phyloP scores from a whole-genome alignment of 78 protist genomes.

The Reticulomyxa filosa region DNA sequence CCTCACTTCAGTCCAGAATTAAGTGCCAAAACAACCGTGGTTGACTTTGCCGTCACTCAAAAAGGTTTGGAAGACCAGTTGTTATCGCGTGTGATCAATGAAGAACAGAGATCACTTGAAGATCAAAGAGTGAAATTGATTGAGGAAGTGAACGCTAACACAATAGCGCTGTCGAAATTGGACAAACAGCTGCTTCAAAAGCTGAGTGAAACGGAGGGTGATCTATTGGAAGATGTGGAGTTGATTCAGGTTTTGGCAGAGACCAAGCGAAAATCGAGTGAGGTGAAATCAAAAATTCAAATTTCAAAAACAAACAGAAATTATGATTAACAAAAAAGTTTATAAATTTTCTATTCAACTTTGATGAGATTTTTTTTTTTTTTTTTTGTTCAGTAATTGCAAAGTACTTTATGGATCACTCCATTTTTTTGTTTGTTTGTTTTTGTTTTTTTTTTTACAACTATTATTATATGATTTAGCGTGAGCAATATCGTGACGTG shows the following conservation, averaged over 20 bases:
- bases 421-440: not conserved
- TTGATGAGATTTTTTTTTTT: too few species aligned
- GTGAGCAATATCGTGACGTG: constrained; percentile 16
- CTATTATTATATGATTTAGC: too few species aligned
- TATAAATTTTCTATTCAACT: too few species aligned
- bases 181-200: constrained; percentile 41
- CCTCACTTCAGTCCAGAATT: constrained; percentile 74
- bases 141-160: constrained; percentile 43
- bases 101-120: constrained; percentile 59
- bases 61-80: constrained; percentile 68
- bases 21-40: constrained; percentile 39
- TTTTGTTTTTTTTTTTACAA: not conserved
- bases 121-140: constrained; percentile 27
- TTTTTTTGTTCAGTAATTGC: too few species aligned
- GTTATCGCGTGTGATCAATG: constrained; percentile 41
- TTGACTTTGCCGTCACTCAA: constrained; percentile 65
- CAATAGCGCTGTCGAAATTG: constrained; percentile 25
- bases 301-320: constrained; percentile 32
- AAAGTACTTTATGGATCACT: not conserved
- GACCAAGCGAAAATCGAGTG: constrained; percentile 45
- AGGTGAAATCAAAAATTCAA: constrained; percentile 28
- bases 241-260: constrained; percentile 42
- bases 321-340: too few species aligned
- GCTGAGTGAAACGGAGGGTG: constrained; percentile 44
- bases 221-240: constrained; percentile 55